A percentile compares a stretch with the other conserved stretches of the same genome.
Conservation (phyloP, 2,329 filamentous ascomycete species). For the Colletotrichum euphorbiae region DNA sequence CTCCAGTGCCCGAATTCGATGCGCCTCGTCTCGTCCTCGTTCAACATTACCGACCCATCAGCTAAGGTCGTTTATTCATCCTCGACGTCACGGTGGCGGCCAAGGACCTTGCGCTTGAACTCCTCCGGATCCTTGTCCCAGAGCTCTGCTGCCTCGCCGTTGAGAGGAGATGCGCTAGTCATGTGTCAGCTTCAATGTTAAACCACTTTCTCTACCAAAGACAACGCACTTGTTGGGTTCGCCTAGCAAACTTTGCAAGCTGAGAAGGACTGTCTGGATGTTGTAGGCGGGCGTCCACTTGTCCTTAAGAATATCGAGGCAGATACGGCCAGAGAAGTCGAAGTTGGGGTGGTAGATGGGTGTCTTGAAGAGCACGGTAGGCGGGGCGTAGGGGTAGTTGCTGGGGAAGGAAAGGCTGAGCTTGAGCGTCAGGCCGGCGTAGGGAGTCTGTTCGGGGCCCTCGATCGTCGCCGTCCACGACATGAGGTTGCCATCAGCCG, state of each 20-base stretch:
- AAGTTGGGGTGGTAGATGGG: slow-evolving; percentile 99
- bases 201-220: neutral
- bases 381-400: slow-evolving; percentile 93
- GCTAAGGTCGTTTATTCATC: slow-evolving; percentile 61
- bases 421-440: slow-evolving; percentile 89
- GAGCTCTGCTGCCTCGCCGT: slow-evolving; percentile 94
- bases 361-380: slow-evolving; percentile 95
- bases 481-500: slow-evolving; percentile 88
- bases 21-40: neutral
- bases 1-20: slow-evolving; percentile 48
- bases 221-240: slow-evolving; percentile 94
- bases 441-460: slow-evolving; percentile 91
- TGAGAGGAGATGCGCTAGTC: slow-evolving; percentile 86
- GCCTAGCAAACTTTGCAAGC: slow-evolving; percentile 92
- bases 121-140: slow-evolving; percentile 91
- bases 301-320: slow-evolving; percentile 97
- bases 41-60: neutral
- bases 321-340: slow-evolving; percentile 96
- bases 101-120: slow-evolving; percentile 82
- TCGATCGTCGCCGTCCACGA: slow-evolving; percentile 95
- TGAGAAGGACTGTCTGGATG: slow-evolving; percentile 91
- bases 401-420: slow-evolving; percentile 89
- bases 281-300: slow-evolving; percentile 99
- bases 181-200: slow-evolving; percentile 39
- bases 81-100: slow-evolving; percentile 72